A percentile compares a stretch with the other conserved stretches of the same genome.
Evolutionary conservation across 1,139 yeast genomes (phyloP).

Genomic region (Nakaseomyces nivariensis): DNA sequence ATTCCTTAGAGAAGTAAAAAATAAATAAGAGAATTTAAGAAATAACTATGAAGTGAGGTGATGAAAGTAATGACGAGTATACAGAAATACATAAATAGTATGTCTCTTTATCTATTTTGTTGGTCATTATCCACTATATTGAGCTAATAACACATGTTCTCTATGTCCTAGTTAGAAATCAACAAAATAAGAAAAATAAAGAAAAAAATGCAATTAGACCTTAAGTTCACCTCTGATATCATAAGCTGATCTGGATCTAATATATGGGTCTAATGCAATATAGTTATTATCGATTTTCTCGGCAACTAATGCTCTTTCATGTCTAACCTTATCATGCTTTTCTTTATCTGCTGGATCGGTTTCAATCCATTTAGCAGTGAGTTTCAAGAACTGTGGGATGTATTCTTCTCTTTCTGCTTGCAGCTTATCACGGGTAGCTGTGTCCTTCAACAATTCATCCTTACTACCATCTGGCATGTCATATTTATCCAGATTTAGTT

Average conservation of each 20-base stretch:
- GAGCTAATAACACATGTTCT: too few relatives aligned
- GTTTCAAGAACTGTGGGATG: slow-evolving; percentile 40
- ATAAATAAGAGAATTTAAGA: too few relatives aligned
- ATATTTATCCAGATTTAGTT: slow-evolving; percentile 31
- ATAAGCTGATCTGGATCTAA: slow-evolving; percentile 56
- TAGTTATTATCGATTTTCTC: slow-evolving; percentile 46
- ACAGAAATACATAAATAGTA: too few relatives aligned
- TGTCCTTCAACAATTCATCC: slow-evolving; percentile 38
- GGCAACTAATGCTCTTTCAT: slow-evolving; percentile 42
- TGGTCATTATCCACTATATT: too few relatives aligned
- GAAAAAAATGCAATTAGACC: slow-evolving; percentile 9
- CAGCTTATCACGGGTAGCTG: slow-evolving; percentile 34
- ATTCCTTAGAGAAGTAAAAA: too few relatives aligned
- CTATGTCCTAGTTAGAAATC: too few relatives aligned
- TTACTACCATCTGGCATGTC: slow-evolving; percentile 36
- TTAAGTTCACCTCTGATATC: slow-evolving; percentile 47
- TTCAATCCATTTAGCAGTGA: slow-evolving; percentile 63
- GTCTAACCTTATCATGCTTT: slow-evolving; percentile 35
- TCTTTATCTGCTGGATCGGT: slow-evolving; percentile 32
- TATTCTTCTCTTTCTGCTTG: slow-evolving; percentile 40
- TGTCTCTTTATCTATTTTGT: too few relatives aligned
- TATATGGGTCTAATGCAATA: slow-evolving; percentile 55
- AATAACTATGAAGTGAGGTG: too few relatives aligned
- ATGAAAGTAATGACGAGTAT: too few relatives aligned
- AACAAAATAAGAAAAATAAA: not conserved